Base-by-base conservation (phyloP, 805 yeast species). In the Maudiozyma barnettii region DNA sequence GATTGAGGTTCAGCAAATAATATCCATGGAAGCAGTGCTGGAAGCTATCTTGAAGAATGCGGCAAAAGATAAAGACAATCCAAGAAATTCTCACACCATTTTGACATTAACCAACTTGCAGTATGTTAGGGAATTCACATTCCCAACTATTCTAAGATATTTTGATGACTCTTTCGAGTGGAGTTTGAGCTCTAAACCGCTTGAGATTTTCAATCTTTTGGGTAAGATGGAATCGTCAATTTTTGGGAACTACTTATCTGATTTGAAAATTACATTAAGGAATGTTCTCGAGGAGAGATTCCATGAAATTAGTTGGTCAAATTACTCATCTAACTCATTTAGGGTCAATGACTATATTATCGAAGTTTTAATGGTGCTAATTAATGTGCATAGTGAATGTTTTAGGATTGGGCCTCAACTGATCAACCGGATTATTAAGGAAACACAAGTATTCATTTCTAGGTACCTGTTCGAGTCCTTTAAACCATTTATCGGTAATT, bases 51-150 rank as follows among this genome's bases (percentile, higher is more conserved):
- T 71, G 36, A 61, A 67, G 39, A 67, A 66, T 47, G 70, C 73
- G 4, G 69, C 72, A 6, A 66, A 65, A 48, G 73, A 71, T 46
- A 67, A 63, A 41, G 68, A 67, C 33, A 61, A 62, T 20, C 59
- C 65, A 33, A 68, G 69, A 53, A 69, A 75, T 44, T 59, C 72
- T 6, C 76, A 75, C 49, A 67, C 78, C 13, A 64, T 79, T 35
- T 57, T 76, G 36, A 73, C 83, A 0, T 59, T 81, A 39, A 73
- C 80, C 39, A 82, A 81, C 54, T 60, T 82, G 42, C 73, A 72
- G 41, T 70, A 70, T 42, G 62, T 83, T 29, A 66, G 74, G 30
- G 65, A 64, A 20, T 60, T 55, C 3, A 68, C 76, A 2, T 66
- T 82, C 22, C 81, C 84, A 1, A 59, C 63, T 20, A 61, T 79